Conservation (phyloP, 2,329 filamentous ascomycete species). For the Drechslera avenae region DNA sequence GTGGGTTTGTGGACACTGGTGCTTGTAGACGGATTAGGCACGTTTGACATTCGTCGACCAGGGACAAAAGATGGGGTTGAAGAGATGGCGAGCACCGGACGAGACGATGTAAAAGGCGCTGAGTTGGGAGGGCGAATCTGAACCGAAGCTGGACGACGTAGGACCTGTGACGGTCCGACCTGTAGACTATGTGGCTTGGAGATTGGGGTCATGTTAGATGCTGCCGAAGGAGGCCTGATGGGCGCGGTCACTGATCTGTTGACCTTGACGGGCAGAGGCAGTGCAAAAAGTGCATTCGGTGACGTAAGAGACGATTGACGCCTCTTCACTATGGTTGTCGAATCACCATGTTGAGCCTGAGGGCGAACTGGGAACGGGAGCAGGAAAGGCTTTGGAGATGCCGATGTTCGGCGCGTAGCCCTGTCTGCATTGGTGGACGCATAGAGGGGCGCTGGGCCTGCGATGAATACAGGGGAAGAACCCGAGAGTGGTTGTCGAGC, state of each 20-base stretch:
- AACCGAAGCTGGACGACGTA: slow-evolving; percentile 52
- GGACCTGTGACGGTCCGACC: slow-evolving; percentile 25
- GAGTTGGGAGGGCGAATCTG: slow-evolving; percentile 51
- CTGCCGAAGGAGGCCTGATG: slow-evolving; percentile 20
- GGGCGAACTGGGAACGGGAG: slow-evolving; percentile 45
- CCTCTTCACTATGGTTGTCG: slow-evolving; percentile 32
- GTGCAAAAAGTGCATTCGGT: slow-evolving; percentile 25
- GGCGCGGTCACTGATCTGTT: slow-evolving; percentile 44
- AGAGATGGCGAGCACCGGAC: slow-evolving; percentile 37
- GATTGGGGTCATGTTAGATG: slow-evolving; percentile 18
- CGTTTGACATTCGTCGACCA: slow-evolving; percentile 28
- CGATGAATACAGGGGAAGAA: slow-evolving; percentile 10
- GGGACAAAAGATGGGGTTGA: slow-evolving; percentile 42
- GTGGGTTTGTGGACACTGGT: slow-evolving; percentile 20
- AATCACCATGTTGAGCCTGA: slow-evolving; percentile 37
- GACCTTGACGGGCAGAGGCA: slow-evolving; percentile 33
- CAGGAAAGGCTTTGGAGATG: slow-evolving; percentile 44
- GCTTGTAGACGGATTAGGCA: slow-evolving; percentile 10
- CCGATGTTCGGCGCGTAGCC: slow-evolving; percentile 34
- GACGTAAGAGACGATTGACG: slow-evolving; percentile 38
- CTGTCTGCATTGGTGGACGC: slow-evolving; percentile 16
- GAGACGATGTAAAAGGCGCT: slow-evolving; percentile 52
- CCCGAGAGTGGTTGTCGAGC: slow-evolving; percentile 34
- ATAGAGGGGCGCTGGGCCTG: slow-evolving; percentile 6
- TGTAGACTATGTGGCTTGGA: slow-evolving; percentile 17